These are phyloP conservation scores for Corniculantispora saksenae DNA, from an alignment of 2,329 filamentous ascomycete species.

Conservation along the genomic window DNA sequence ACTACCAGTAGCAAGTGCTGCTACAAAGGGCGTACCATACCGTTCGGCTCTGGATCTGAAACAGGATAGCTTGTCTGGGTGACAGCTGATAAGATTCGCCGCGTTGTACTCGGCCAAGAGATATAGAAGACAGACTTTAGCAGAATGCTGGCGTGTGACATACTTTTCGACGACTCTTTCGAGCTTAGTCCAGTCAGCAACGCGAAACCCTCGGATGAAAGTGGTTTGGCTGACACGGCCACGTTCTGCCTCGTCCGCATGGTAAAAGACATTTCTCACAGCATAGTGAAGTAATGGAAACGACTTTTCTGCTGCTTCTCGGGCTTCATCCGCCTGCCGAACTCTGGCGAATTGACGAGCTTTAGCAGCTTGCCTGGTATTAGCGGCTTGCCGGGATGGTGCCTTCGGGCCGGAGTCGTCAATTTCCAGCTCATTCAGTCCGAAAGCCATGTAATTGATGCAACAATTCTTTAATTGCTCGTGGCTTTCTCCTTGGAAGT, in stretches of 20 bases:
- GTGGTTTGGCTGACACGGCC: neutral
- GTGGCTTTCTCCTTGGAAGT: conserved; percentile 39
- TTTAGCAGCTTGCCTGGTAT: too few relatives aligned
- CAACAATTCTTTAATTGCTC: conserved; percentile 48
- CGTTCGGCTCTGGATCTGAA: neutral
- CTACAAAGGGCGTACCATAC: conserved; percentile 2
- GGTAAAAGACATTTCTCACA: neutral
- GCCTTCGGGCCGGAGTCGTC: too few relatives aligned
- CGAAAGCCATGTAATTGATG: conserved; percentile 41
- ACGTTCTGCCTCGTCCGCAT: neutral
- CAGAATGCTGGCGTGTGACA: neutral
- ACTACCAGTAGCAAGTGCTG: neutral
- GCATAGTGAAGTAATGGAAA: neutral
- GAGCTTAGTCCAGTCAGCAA: conserved; percentile 3
- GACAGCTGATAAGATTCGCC: neutral
- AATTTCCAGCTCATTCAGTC: too few relatives aligned
- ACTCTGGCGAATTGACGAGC: too few relatives aligned
- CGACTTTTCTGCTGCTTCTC: neutral
- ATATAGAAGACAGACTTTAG: conserved; percentile 19
- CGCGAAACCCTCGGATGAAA: neutral
- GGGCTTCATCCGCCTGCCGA: neutral
- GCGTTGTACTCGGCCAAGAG: conserved; percentile 15
- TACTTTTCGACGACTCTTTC: conserved; percentile 5
- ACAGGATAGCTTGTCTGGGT: neutral
- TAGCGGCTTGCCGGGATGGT: too few relatives aligned